These are phyloP conservation scores for Ophiostoma pallidulum DNA, from an alignment of 2,329 filamentous ascomycete species.

Conservation along the genomic window DNA sequence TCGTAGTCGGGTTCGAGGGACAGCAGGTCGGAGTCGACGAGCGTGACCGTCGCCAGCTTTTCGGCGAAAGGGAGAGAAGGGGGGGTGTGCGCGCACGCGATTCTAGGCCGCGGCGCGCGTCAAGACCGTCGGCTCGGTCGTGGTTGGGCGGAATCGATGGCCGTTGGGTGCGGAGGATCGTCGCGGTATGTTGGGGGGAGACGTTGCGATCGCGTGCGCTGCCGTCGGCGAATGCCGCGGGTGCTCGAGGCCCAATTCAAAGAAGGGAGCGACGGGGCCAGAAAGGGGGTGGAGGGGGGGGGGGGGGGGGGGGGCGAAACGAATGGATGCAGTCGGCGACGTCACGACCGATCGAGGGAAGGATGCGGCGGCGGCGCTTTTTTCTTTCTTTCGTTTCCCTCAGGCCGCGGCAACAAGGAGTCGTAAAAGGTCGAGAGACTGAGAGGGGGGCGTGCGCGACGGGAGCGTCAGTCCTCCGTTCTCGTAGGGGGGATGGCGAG, in stretches of 20 bases:
- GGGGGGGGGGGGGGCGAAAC: background rate
- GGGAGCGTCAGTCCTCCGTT: no score
- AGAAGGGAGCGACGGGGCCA: no score
- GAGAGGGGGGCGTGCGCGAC: background rate
- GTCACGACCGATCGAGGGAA: background rate
- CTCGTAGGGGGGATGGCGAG: background rate
- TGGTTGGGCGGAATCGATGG: background rate
- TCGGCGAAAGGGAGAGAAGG: constrained; percentile 21
- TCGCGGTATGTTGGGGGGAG: no score
- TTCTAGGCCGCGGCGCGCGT: constrained; percentile 23
- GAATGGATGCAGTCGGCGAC: background rate
- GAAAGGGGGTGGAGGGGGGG: no score
- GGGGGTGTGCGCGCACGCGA: constrained; percentile 15
- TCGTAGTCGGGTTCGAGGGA: constrained; percentile 53
- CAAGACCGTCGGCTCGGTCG: background rate
- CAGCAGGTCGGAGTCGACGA: constrained; percentile 45
- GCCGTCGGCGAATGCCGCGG: background rate
- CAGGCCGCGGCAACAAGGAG: no score
- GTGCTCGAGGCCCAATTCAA: background rate
- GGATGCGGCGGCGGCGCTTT: no score
- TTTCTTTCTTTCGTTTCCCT: no score
- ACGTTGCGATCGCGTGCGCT: background rate
- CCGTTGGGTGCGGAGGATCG: no score
- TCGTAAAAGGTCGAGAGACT: no score
- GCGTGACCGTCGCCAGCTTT: constrained; percentile 47